These are phyloP conservation scores for Thermochaetoides thermophila DNA, from an alignment of 495 filamentous ascomycete genomes.

Conservation along the genomic window DNA sequence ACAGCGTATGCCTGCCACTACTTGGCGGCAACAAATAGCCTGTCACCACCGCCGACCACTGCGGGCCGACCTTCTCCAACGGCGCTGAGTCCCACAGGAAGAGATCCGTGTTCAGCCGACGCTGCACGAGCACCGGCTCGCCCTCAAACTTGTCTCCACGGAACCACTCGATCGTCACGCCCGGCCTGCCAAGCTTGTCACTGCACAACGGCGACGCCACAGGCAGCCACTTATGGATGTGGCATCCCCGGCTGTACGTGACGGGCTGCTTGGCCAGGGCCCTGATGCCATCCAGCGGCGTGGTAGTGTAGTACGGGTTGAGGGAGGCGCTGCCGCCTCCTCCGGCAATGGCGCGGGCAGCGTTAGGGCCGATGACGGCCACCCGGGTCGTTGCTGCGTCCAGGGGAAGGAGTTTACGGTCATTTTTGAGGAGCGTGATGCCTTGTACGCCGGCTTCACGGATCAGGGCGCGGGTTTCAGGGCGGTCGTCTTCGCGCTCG, in stretches of 20 bases:
- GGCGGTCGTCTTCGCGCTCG: constrained; percentile 49
- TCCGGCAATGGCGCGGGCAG: constrained; percentile 58
- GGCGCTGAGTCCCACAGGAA: constrained; percentile 57
- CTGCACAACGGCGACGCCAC: constrained; percentile 44
- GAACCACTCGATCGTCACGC: constrained; percentile 49
- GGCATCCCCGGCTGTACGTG: constrained; percentile 37
- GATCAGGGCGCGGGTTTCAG: constrained; percentile 52
- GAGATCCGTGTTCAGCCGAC: constrained; percentile 45
- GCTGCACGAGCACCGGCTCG: constrained; percentile 36
- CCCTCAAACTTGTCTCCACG: constrained; percentile 47
- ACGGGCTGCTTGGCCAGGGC: constrained; percentile 32
- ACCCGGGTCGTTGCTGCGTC: constrained; percentile 43
- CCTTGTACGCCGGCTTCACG: constrained; percentile 56
- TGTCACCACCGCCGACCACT: constrained; percentile 47
- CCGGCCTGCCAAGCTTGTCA: constrained; percentile 37
- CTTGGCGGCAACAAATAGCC: constrained; percentile 36
- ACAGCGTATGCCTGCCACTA: constrained; percentile 55
- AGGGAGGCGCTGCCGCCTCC: constrained; percentile 72
- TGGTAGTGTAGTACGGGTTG: constrained; percentile 60
- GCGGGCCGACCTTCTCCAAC: constrained; percentile 37
- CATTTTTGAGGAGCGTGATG: constrained; percentile 68
- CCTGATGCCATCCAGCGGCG: constrained; percentile 41
- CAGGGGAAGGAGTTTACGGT: constrained; percentile 51
- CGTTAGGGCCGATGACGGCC: constrained; percentile 73
- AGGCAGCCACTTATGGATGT: constrained; percentile 52